Evolutionary conservation across 306 rosid genomes (phyloP).

Genomic region (Quercus dentata): DNA sequence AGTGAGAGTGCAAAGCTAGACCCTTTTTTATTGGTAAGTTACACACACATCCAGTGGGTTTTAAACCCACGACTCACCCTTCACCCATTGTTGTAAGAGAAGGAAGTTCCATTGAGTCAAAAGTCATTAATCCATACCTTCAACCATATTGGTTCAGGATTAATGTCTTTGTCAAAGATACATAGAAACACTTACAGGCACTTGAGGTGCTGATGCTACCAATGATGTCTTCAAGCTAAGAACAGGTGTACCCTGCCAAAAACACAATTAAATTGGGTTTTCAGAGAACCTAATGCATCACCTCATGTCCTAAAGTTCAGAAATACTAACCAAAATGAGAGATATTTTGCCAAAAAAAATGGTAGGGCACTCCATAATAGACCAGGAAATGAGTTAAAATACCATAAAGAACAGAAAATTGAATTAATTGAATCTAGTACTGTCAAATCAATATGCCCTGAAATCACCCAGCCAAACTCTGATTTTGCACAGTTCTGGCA

Average conservation of each 20-base stretch:
- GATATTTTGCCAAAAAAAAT: background rate
- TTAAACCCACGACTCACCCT: too few relatives aligned
- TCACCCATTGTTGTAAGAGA: too few relatives aligned
- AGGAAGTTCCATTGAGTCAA: too few relatives aligned
- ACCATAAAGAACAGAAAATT: background rate
- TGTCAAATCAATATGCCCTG: background rate
- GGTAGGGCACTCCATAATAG: background rate
- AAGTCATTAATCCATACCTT: background rate
- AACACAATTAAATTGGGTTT: conserved; percentile 21
- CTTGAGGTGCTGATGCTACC: conserved; percentile 55
- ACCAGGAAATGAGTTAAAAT: background rate
- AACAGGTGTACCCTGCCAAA: conserved; percentile 64
- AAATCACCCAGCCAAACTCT: background rate
- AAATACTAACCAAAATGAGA: background rate
- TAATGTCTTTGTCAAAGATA: background rate
- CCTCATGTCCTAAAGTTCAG: background rate
- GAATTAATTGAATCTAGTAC: background rate
- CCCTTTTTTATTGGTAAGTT: background rate
- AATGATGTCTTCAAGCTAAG: conserved; percentile 58
- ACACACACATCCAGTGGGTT: too few relatives aligned
- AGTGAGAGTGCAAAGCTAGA: background rate
- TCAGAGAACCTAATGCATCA: conserved; percentile 1
- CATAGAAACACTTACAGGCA: conserved; percentile 53
- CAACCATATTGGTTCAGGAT: background rate
- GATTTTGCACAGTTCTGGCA: background rate